Evolutionary conservation across 73 alveolate species (phyloP), one percentile per base, ranked within the genome.

Genomic region (Tetrahymena elliotti): DNA sequence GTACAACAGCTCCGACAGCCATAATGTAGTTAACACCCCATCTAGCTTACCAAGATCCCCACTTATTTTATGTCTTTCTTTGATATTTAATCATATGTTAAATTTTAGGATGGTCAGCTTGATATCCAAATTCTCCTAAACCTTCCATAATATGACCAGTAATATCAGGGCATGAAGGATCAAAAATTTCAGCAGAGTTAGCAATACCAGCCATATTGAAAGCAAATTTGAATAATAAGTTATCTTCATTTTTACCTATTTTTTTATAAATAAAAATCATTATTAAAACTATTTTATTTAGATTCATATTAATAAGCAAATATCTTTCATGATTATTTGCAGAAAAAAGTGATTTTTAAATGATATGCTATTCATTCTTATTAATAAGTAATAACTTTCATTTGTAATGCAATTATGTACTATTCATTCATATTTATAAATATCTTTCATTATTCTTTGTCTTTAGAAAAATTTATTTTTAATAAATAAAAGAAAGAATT

Each of bases 61-160:
- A 93, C 24, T 33, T 9, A 8, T 95, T 93, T 53, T 95, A 39
- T 7, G 96, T 95, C 37, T 93, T 93, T 95, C 31, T 95, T 33
- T 84, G 94, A 33, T 95, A 95, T 38, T 95, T 95, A 38, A 95
- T 84, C 33, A 95, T 54, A 35, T 38, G 16, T 33, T 39, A 12
- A 20, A 95, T 18, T 27, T 37, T 33, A 16, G 94, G 84, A 24
- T 41, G 41, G 38, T 95, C 53, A 34, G 52, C 40, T 92, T 93
- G 18, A 40, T 84, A 39, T 37, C 94, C 96, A 35, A 82, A 37
- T 24, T 83, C 94, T 22, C 83, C 84, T 33, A 95, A 93, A 18
- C 97, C 97, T 54, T 95, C 97, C 53, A 95, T 37, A 16, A 95
- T 95, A 83, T 95, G 97, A 34, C 95, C 95, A 93, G 97, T 95